phyloP scores from a whole-genome alignment of 345 rosid genomes.

The Eucalyptus grandis region DNA sequence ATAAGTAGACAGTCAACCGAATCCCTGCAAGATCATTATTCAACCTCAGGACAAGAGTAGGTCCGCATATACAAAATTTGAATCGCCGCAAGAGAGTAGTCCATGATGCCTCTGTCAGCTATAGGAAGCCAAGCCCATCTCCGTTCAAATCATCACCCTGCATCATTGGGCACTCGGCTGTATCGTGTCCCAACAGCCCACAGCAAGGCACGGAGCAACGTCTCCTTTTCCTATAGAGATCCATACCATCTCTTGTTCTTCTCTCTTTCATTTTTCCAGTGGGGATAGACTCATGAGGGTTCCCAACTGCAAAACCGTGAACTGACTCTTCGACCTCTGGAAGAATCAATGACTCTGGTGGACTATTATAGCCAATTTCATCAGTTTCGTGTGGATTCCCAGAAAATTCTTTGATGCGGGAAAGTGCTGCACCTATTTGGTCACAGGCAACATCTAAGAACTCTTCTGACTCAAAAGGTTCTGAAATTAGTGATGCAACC shows the following conservation, averaged over 20 bases:
- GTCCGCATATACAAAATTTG: background rate
- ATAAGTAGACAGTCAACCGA: background rate
- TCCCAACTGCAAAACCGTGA: constrained; percentile 17
- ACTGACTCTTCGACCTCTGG: constrained; percentile 30
- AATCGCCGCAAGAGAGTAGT: background rate
- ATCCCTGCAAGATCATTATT: background rate
- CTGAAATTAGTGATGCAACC: constrained; percentile 27
- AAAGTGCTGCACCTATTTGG: constrained; percentile 22
- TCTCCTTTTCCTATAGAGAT: constrained; percentile 21
- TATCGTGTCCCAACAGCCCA: constrained; percentile 38
- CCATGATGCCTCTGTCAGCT: background rate
- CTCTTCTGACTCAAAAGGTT: constrained; percentile 38
- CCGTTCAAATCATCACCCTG: constrained; percentile 8
- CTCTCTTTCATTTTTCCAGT: constrained; percentile 41
- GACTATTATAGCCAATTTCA: constrained; percentile 17
- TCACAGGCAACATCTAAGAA: constrained; percentile 45
- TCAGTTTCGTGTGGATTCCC: constrained; percentile 3
- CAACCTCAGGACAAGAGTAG: background rate
- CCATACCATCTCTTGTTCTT: constrained; percentile 22
- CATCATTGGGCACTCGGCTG: constrained; percentile 27
- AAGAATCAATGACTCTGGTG: constrained; percentile 32
- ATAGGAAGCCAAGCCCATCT: constrained; percentile 11
- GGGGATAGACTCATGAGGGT: constrained; percentile 12
- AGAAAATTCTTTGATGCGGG: constrained; percentile 30
- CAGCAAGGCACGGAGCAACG: constrained; percentile 32